These are phyloP conservation scores for Cylindrodendrum hubeiense DNA, from an alignment of 2,329 filamentous ascomycete genomes.

Conservation along the genomic window DNA sequence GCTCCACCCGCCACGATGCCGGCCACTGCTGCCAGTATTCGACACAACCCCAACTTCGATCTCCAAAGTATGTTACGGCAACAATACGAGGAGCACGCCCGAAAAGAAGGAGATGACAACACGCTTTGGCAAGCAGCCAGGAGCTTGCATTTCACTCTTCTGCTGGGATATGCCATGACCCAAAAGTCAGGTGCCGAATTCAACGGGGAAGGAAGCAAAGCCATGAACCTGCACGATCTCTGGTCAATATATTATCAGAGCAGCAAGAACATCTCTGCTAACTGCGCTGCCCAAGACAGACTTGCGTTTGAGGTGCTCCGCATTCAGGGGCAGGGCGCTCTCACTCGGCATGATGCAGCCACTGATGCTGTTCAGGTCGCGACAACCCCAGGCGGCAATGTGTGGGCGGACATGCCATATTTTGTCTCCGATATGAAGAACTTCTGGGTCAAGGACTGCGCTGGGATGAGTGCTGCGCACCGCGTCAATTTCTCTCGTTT, in stretches of 20 bases:
- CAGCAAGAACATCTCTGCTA: background rate
- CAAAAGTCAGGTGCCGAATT: background rate
- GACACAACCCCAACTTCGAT: no score
- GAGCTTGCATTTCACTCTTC: background rate
- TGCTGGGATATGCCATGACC: background rate
- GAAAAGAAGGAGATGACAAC: no score
- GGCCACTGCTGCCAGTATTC: no score
- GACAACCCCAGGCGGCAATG: background rate
- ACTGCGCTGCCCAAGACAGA: background rate
- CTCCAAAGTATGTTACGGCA: no score
- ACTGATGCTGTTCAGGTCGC: background rate
- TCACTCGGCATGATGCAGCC: background rate
- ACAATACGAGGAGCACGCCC: no score
- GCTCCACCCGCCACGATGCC: no score
- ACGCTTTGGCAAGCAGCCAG: no score
- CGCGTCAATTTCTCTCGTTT: background rate
- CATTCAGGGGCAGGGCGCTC: background rate
- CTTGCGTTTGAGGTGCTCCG: background rate
- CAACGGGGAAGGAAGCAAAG: no score
- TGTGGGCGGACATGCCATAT: background rate
- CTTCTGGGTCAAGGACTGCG: background rate
- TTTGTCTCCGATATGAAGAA: background rate
- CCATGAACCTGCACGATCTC: background rate
- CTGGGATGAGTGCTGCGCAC: background rate
- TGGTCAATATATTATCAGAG: background rate